Conservation (phyloP, 371 early-diverging fungal species). For the Apophysomyces elegans region DNA sequence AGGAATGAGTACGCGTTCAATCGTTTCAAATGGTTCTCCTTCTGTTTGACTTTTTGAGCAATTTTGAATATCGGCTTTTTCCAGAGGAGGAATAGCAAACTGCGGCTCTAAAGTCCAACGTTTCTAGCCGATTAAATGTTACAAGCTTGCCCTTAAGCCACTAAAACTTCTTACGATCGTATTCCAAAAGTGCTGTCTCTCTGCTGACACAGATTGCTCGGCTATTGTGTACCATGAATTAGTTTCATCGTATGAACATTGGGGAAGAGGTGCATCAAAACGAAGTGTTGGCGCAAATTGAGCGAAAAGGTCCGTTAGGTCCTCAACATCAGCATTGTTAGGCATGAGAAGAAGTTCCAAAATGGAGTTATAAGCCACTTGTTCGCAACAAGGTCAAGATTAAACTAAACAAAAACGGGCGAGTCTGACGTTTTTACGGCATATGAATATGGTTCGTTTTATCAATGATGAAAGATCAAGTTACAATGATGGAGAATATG, state of each 20-base stretch:
- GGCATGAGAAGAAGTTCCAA: neutral
- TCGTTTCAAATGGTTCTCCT: conserved; percentile 17
- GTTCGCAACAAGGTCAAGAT: too few relatives aligned
- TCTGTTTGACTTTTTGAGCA: neutral
- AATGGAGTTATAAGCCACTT: neutral
- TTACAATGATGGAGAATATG: too few relatives aligned
- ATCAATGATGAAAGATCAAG: too few relatives aligned
- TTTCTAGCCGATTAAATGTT: conserved; percentile 29
- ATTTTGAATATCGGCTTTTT: conserved; percentile 55
- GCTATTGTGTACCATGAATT: conserved; percentile 35
- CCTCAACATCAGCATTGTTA: neutral
- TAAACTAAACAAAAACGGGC: too few relatives aligned
- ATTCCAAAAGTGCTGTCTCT: conserved; percentile 38
- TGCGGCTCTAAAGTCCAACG: conserved; percentile 75
- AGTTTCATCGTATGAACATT: neutral
- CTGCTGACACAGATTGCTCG: conserved; percentile 39
- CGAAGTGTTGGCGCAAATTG: conserved; percentile 36
- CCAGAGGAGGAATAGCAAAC: conserved; percentile 71
- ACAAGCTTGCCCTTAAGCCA: neutral
- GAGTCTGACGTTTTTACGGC: too few relatives aligned
- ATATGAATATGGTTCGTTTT: too few relatives aligned
- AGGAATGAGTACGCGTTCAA: conserved; percentile 58
- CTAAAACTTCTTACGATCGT: conserved; percentile 37
- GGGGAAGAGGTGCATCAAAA: conserved; percentile 30
- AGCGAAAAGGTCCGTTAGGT: conserved; percentile 25